These are phyloP conservation scores for Fusarium begoniae DNA, from an alignment of 2,329 filamentous ascomycete genomes.

Conservation along the genomic window DNA sequence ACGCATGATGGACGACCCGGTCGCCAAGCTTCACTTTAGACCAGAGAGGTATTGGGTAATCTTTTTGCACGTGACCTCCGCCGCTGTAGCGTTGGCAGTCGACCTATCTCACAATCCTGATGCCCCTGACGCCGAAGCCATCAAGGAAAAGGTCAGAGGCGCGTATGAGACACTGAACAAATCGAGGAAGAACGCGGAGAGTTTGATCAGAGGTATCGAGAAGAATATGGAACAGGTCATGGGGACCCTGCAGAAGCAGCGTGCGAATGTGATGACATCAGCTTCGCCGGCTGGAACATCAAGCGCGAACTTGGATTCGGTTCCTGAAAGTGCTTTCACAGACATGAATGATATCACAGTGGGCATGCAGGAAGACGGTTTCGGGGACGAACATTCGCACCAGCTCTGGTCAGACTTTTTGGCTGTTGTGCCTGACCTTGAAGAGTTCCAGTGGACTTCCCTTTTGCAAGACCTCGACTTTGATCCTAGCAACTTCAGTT, in stretches of 20 bases:
- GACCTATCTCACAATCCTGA: neutral
- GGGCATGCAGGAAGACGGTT: neutral
- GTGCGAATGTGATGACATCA: too few relatives aligned
- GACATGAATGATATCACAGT: neutral
- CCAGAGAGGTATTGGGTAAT: neutral
- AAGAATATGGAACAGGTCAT: neutral
- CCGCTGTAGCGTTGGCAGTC: neutral
- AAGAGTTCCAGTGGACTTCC: constrained; percentile 1
- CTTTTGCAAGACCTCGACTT: neutral
- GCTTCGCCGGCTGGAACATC: neutral
- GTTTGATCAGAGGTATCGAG: neutral
- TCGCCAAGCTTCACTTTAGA: neutral
- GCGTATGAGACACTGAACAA: neutral
- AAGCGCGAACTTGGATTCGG: neutral
- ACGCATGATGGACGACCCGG: neutral
- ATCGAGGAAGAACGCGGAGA: neutral
- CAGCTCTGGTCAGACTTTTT: constrained; percentile 9
- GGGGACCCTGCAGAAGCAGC: neutral
- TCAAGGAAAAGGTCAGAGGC: neutral
- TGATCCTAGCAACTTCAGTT: neutral
- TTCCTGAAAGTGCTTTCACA: neutral
- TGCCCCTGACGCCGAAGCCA: neutral
- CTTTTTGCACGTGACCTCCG: neutral
- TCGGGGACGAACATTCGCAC: neutral
- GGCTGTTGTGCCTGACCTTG: neutral